Percentiles rank a stretch among this genome's conserved stretches.
These are phyloP conservation scores for Eutrema heterophyllum DNA, from an alignment of 345 rosid species.

Conservation along the genomic window DNA sequence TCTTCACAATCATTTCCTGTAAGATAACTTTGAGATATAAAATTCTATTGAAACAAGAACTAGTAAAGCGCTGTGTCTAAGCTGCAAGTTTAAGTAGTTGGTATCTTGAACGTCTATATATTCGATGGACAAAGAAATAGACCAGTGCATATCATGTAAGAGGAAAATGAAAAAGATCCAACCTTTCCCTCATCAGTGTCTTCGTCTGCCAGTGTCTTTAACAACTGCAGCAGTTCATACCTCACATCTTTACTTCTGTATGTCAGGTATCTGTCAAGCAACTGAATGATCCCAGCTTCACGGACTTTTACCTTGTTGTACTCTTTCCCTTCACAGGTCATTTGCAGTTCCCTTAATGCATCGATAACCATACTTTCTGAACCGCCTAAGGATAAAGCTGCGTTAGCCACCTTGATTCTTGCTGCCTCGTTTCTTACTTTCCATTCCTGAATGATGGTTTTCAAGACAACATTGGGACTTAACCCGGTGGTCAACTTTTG, in stretches of 20 bases:
- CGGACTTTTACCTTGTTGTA: constrained; percentile 48
- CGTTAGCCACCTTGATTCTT: constrained; percentile 61
- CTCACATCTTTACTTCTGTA: constrained; percentile 53
- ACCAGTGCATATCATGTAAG: neutral
- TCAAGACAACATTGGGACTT: constrained; percentile 51
- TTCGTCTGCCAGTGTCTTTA: constrained; percentile 46
- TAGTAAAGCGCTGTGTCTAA: neutral
- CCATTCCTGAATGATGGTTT: constrained; percentile 80
- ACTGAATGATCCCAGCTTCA: constrained; percentile 53
- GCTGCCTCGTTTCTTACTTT: constrained; percentile 64
- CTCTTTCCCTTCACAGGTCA: constrained; percentile 48
- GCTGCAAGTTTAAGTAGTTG: neutral
- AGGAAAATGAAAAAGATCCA: constrained; percentile 19
- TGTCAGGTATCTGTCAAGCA: constrained; percentile 45
- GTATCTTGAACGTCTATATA: neutral
- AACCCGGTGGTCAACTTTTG: constrained; percentile 37
- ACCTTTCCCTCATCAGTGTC: constrained; percentile 60
- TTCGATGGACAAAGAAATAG: neutral
- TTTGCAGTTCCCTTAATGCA: constrained; percentile 60
- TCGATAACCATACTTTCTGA: constrained; percentile 63
- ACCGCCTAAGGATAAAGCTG: constrained; percentile 69
- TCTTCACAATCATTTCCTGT: constrained; percentile 62
- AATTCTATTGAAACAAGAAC: constrained; percentile 6
- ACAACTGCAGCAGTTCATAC: constrained; percentile 52
- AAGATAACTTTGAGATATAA: neutral